These are phyloP conservation scores for Dimocarpus longan DNA, from an alignment of 345 rosid genomes.

Conservation along the genomic window DNA sequence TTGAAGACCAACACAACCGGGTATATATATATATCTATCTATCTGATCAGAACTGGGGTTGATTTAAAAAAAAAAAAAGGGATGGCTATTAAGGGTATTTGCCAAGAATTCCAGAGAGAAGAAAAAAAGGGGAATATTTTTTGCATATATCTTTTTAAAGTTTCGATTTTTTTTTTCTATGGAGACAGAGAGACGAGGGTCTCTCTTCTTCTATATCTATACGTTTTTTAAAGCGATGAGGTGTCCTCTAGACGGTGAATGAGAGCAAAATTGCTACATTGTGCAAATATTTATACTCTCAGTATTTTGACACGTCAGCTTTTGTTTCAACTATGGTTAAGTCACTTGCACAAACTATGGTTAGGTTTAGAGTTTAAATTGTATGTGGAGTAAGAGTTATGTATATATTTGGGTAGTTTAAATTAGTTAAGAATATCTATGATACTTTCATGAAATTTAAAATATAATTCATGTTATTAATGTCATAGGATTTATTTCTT, in stretches of 20 bases:
- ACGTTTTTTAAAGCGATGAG: conserved; percentile 47
- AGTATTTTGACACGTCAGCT: conserved; percentile 32
- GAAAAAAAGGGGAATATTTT: conserved; percentile 19
- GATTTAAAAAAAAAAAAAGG: conserved; percentile 3
- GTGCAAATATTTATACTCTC: conserved; percentile 18
- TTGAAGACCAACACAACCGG: conserved; percentile 37
- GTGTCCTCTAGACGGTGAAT: conserved; percentile 34
- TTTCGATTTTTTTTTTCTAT: background rate
- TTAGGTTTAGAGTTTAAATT: background rate
- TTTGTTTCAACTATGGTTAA: conserved; percentile 30
- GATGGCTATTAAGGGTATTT: conserved; percentile 21
- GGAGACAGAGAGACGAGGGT: conserved; percentile 34
- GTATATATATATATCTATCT: background rate
- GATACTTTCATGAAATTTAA: no score
- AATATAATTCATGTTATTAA: no score
- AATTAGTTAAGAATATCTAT: no score
- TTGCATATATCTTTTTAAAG: background rate
- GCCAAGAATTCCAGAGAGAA: conserved; percentile 27
- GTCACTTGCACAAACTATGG: conserved; percentile 29
- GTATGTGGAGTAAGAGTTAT: no score
- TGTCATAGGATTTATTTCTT: no score
- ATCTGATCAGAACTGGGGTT: conserved; percentile 35
- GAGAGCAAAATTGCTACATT: background rate
- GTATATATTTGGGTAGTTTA: no score
- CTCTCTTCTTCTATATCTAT: conserved; percentile 42